Base-by-base conservation (phyloP, 192 early-diverging fungal species). In the Backusella parvicylindrica region DNA sequence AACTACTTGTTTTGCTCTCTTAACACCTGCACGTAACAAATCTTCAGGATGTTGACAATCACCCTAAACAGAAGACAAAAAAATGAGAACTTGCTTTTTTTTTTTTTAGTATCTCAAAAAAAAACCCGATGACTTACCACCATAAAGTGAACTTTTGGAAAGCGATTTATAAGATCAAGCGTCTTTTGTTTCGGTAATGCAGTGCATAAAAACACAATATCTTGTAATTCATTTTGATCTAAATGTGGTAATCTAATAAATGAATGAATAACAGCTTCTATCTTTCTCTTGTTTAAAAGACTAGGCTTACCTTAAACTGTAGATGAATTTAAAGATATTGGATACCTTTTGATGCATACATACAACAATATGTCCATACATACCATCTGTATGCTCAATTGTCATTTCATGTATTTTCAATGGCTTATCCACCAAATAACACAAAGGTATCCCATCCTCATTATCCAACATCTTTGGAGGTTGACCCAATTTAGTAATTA, bases 41-140 rank as follows among this genome's bases (percentile, higher is more conserved):
- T 86, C 84, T 43, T 83, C 78, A 33, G 80, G 81, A n/a, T 77
- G 73, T 15, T 82, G 79, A 47, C 84, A 86, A 28, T 83, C 79
- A 12, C 84, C 84, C 79, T 85, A 73, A 36, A 26, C n/a, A 47
- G 6, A 47, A 47, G 3, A 18, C n/a, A 47, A 43, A 4, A 47
- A n/a, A 47, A 47, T 47, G 43, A 47, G 43, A 47, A 5, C 6
- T 18, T 13, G 15, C 43, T 47, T 47, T 47, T 47, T 0, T 41
- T 47, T 47, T 41, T 6, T 47, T 1, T n/a, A n/a, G n/a, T n/a
- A 41, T 5, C 12, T 1, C 12, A 13, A 41, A 41, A 47, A 7
- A 1, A 47, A 49, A 26, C 28, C 6, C 16, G 2, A 18, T 66
- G n/a, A 69, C 66, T 35, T 81, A 81, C 82, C 26, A 75, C 53